Conservation (phyloP, 345 rosid genomes). For the Camelina laxa region DNA sequence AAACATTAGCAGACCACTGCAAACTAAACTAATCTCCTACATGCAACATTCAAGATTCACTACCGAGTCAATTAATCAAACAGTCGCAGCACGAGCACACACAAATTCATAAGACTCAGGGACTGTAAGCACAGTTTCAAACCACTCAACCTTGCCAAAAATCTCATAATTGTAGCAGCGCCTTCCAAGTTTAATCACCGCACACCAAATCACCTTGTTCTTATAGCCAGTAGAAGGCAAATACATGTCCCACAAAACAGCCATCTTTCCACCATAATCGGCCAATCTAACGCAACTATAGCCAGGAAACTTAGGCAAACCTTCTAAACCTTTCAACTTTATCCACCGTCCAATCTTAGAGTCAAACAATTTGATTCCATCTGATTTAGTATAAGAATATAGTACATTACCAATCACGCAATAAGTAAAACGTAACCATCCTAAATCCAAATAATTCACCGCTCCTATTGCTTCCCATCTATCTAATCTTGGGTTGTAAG, state of each 20-base stretch:
- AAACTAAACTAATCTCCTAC: background rate
- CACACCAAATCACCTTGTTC: slow-evolving; percentile 61
- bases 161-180: slow-evolving; percentile 47
- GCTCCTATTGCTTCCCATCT: slow-evolving; percentile 60
- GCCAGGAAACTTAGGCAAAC: slow-evolving; percentile 59
- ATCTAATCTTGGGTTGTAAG: slow-evolving; percentile 50
- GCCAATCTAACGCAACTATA: slow-evolving; percentile 46
- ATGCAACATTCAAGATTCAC: background rate
- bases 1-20: background rate
- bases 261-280: slow-evolving; percentile 61
- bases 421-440: slow-evolving; percentile 40
- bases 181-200: slow-evolving; percentile 58
- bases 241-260: slow-evolving; percentile 66
- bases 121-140: slow-evolving; percentile 51
- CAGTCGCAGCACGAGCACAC: slow-evolving; percentile 52
- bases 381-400: slow-evolving; percentile 54
- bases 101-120: slow-evolving; percentile 52
- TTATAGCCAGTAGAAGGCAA: slow-evolving; percentile 27
- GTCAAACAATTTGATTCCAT: slow-evolving; percentile 68
- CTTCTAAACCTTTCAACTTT: slow-evolving; percentile 56
- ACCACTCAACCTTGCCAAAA: slow-evolving; percentile 64
- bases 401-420: slow-evolving; percentile 59
- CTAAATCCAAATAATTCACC: slow-evolving; percentile 61
- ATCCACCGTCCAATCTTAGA: slow-evolving; percentile 52
- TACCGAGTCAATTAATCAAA: slow-evolving; percentile 7